These are phyloP conservation scores for Eragrostis curvula DNA, from an alignment of 176 grass and related monocot genomes.

Conservation along the genomic window DNA sequence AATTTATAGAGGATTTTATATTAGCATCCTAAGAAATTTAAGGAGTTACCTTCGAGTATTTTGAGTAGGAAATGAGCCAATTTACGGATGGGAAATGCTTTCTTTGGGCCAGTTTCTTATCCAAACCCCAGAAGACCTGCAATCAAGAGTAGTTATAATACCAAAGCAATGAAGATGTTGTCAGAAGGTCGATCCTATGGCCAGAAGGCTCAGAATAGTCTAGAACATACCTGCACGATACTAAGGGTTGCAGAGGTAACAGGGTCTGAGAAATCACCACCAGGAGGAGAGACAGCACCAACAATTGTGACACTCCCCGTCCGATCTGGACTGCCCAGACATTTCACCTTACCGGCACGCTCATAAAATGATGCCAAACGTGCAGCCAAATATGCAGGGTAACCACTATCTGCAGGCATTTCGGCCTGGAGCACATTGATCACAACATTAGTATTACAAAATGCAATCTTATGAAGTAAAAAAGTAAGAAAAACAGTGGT, in stretches of 20 bases:
- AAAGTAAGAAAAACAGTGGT: slow-evolving; percentile 9
- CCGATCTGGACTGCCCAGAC: slow-evolving; percentile 83
- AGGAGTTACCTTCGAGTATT: slow-evolving; percentile 82
- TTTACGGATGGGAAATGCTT: slow-evolving; percentile 99
- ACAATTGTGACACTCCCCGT: slow-evolving; percentile 98
- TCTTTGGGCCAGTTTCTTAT: slow-evolving; percentile 97
- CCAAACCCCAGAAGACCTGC: slow-evolving; percentile 97
- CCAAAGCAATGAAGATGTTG: not conserved
- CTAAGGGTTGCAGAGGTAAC: slow-evolving; percentile 95
- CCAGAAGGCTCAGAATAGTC: not conserved
- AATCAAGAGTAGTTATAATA: slow-evolving; percentile 25
- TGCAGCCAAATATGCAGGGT: slow-evolving; percentile 96
- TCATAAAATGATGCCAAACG: slow-evolving; percentile 98
- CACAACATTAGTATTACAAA: slow-evolving; percentile 35
- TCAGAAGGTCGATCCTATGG: not conserved
- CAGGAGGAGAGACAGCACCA: slow-evolving; percentile 95
- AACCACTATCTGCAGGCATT: slow-evolving; percentile 99
- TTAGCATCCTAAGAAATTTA: slow-evolving; percentile 14
- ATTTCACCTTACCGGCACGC: slow-evolving; percentile 97
- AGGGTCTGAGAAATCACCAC: slow-evolving; percentile 97
- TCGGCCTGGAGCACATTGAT: slow-evolving; percentile 66
- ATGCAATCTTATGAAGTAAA: slow-evolving; percentile 9
- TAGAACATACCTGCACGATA: slow-evolving; percentile 81
- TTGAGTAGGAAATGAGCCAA: slow-evolving; percentile 99
- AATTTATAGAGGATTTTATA: slow-evolving; percentile 7